A percentile compares a stretch with the other conserved stretches of the same genome.
These are phyloP conservation scores for Cladophialophora yegresii DNA, from an alignment of 2,329 filamentous ascomycete genomes.

Conservation along the genomic window DNA sequence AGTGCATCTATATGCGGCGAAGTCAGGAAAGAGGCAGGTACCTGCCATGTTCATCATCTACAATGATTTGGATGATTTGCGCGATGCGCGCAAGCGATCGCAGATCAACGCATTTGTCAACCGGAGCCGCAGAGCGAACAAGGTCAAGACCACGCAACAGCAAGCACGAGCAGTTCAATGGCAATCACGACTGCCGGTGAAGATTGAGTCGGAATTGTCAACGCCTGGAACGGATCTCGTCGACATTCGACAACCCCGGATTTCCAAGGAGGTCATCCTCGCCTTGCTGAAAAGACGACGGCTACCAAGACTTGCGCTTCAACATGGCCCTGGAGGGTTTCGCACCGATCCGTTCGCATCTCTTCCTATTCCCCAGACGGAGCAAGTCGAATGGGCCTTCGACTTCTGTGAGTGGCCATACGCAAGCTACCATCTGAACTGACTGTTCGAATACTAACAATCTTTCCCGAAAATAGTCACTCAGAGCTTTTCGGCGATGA, in stretches of 20 bases:
- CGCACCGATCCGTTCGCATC: slow-evolving; percentile 10
- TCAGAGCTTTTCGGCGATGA: slow-evolving; percentile 9
- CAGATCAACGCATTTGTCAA: slow-evolving; percentile 16
- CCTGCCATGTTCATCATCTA: slow-evolving; percentile 16
- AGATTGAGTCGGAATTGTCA: slow-evolving; percentile 1
- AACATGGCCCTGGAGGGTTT: slow-evolving; percentile 1
- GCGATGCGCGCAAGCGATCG: slow-evolving; percentile 13
- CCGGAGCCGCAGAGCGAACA: slow-evolving; percentile 7
- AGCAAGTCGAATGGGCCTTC: slow-evolving; percentile 10
- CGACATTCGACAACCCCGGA: neutral
- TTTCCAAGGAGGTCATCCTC: slow-evolving; percentile 3
- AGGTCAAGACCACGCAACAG: slow-evolving; percentile 4
- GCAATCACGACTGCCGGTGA: neutral
- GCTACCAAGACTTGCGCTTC: neutral
- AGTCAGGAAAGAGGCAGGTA: neutral
- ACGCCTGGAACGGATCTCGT: neutral
- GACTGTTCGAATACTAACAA: neutral
- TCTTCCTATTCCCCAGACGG: slow-evolving; percentile 4
- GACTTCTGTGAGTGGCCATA: slow-evolving; percentile 10
- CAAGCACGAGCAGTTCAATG: slow-evolving; percentile 3
- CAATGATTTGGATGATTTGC: slow-evolving; percentile 16
- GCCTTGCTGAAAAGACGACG: slow-evolving; percentile 8
- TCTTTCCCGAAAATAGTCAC: neutral
- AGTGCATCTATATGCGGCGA: neutral
- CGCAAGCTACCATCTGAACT: neutral